Base-by-base conservation (phyloP, 495 filamentous ascomycete genomes). In the Aspergillus sclerotiicarbonarius region DNA sequence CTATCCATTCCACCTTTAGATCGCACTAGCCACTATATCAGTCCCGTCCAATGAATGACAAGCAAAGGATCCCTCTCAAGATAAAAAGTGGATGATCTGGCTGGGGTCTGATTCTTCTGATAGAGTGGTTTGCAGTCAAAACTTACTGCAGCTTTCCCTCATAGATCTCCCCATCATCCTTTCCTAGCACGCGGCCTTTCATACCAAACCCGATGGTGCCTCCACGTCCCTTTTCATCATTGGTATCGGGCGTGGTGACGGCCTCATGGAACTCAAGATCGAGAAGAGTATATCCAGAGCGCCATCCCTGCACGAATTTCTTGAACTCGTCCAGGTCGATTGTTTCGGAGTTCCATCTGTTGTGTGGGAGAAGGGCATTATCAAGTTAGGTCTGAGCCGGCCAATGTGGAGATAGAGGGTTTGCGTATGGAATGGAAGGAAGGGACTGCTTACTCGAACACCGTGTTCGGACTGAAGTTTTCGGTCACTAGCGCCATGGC, bases 61-160 rank as follows among this genome's bases (percentile, higher is more conserved):
- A 45, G 1, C 16, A 45, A 45, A 8, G n/a, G n/a, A n/a, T 16
- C 15, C 7, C 41, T 2, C 7, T 16, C 2, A 45, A 45, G 19
- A 16, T 2, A 12, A 41, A 2, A 16, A 41, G n/a, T n/a, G n/a
- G n/a, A n/a, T n/a, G n/a, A n/a, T n/a, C n/a, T n/a, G n/a, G n/a
- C n/a, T n/a, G n/a, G n/a, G n/a, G n/a, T n/a, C n/a, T n/a, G n/a
- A n/a, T n/a, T n/a, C n/a, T n/a, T n/a, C n/a, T n/a, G n/a, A n/a
- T n/a, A n/a, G n/a, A n/a, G n/a, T n/a, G n/a, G n/a, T n/a, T n/a
- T n/a, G n/a, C n/a, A n/a, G n/a, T n/a, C 37, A 41, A 41, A 3
- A 41, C 37, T 41, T 41, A 45, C 41, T 45, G 41, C n/a, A 45
- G 6, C 41, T n/a, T 45, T 13, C 41, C 41, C 41, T 45, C 41